Conservation (phyloP, 805 yeast species). For the Saccharomycopsis sp. region DNA sequence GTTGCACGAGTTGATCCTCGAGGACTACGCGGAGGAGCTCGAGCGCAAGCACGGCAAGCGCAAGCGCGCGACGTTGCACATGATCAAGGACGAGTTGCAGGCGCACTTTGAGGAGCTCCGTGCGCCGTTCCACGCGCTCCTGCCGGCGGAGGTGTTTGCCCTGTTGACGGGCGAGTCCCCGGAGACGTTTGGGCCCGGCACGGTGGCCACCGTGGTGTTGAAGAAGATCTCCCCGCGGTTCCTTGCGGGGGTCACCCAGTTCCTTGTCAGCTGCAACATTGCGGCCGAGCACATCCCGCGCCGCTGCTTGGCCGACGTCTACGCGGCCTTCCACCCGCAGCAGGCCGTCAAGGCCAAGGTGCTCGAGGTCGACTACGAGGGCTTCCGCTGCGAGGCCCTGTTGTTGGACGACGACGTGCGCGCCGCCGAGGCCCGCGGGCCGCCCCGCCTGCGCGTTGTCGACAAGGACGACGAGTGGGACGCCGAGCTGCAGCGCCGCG, state of each 20-base stretch:
- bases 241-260: constrained; percentile 41
- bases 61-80: constrained; percentile 72
- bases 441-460: constrained; percentile 22
- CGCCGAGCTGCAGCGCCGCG: constrained; percentile 62
- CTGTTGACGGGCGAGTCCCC: constrained; percentile 83
- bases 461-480: constrained; percentile 72
- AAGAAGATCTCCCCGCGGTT: constrained; percentile 48
- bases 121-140: constrained; percentile 57
- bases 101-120: constrained; percentile 85
- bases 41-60: constrained; percentile 65
- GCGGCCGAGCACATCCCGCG: constrained; percentile 41
- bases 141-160: constrained; percentile 70
- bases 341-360: constrained; percentile 87
- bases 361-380: constrained; percentile 60
- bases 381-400: constrained; percentile 67
- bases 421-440: constrained; percentile 33
- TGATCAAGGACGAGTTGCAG: constrained; percentile 80
- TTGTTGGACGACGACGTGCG: constrained; percentile 59
- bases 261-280: constrained; percentile 57
- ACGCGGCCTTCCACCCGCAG: constrained; percentile 46
- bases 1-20: constrained; percentile 80
- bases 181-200: constrained; percentile 59
- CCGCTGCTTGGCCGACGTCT: constrained; percentile 39
- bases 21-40: constrained; percentile 87
- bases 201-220: constrained; percentile 68